These are phyloP conservation scores for Rhodamnia argentea DNA, from an alignment of 345 rosid species.

Conservation along the genomic window DNA sequence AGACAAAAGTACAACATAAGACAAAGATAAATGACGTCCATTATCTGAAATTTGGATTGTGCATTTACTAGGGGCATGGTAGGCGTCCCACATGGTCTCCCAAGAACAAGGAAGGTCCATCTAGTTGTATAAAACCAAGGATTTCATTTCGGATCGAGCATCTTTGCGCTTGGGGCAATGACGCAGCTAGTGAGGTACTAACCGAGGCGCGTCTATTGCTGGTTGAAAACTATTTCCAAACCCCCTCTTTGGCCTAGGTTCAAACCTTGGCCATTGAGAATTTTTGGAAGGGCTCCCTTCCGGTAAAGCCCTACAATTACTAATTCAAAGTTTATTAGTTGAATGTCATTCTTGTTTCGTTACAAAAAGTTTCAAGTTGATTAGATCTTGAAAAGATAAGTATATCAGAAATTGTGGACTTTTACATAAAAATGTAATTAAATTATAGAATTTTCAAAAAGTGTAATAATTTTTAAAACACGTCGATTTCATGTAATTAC, in stretches of 20 bases:
- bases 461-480: no score
- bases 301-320: background rate
- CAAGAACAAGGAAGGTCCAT: no score
- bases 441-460: no score
- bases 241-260: background rate
- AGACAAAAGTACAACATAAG: background rate
- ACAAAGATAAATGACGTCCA: background rate
- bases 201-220: background rate
- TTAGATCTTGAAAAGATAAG: background rate
- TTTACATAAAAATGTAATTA: no score
- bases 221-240: background rate
- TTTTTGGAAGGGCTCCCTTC: background rate
- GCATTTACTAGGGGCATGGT: background rate
- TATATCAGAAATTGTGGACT: no score
- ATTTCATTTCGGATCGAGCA: background rate
- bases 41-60: background rate
- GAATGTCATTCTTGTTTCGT: background rate
- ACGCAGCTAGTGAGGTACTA: background rate
- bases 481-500: no score
- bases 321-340: background rate
- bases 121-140: background rate
- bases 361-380: background rate
- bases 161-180: background rate
- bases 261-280: background rate
- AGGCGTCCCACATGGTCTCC: no score